Evolutionary conservation across 257 asterid genomes (phyloP), one percentile per base, ranked within the genome.

Genomic region (Solanum okadae): DNA sequence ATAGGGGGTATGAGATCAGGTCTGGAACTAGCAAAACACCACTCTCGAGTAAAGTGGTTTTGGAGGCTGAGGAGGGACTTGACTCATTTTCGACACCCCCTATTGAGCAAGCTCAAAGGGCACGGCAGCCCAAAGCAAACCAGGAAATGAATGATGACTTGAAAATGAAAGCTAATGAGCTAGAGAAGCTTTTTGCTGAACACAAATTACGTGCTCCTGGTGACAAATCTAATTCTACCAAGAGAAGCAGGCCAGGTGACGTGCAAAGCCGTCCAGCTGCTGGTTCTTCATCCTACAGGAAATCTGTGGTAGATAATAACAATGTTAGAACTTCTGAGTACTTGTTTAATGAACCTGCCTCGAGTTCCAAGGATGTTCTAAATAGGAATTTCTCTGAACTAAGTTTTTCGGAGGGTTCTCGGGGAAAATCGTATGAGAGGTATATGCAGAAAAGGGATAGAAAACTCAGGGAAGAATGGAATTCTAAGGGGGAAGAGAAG

Each of bases 101-200:
- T 89, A 90, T 93, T 14, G 94, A 93, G 46, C 95, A 90, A 86
- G 83, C 89, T 86, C 99, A 94, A 87, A 94, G 94, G 90, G 92
- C 34, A 89, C 94, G 94, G 86, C 96, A 90, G 86, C 73, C 98
- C 83, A 97, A 95, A 92, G 98, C 93, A 87, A 97, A 94, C 90
- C 98, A 94, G 88, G 99, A 97, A 44, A 94, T 93, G 72, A 95
- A 97, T 75, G 96, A 94, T 90, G 99, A 96, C 91, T 89, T 97
- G 91, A 92, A 94, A 94, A 52, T 94, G 92, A 97, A 97, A 90
- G 99, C 99, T 29, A 94, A 91, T 88, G 98, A 96, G 92, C 99
- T 97, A 83, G 99, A 97, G 90, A 97, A 93, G 91, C 97, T 96
- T 77, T 96, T 97, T 88, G 98, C 98, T 11, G 98, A 96, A 92